These are phyloP conservation scores for Ordospora colligata DNA, from an alignment of 371 early-diverging fungal genomes.

Conservation along the genomic window DNA sequence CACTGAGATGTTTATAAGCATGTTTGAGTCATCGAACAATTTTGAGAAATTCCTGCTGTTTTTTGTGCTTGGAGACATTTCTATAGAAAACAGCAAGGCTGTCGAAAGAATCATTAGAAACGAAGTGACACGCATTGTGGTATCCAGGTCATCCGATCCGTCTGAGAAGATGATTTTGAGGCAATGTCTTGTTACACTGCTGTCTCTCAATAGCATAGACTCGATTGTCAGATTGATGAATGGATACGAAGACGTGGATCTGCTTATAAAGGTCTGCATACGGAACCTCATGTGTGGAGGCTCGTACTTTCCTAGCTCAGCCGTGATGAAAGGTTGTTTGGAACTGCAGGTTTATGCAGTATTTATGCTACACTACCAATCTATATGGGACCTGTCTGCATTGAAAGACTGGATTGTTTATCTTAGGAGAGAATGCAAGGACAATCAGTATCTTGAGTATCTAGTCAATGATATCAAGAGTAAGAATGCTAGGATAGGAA, in stretches of 20 bases:
- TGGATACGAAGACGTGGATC: constrained; percentile 36
- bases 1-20: constrained; percentile 26
- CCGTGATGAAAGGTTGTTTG: not conserved
- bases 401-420: constrained; percentile 11
- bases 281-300: constrained; percentile 43
- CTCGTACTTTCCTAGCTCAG: constrained; percentile 28
- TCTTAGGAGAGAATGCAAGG: constrained; percentile 21
- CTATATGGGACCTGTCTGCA: constrained; percentile 33
- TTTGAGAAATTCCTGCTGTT: constrained; percentile 52
- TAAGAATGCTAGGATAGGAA: constrained; percentile 5
- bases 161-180: constrained; percentile 36
- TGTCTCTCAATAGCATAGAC: constrained; percentile 46
- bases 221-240: constrained; percentile 37
- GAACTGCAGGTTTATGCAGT: constrained; percentile 26
- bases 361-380: constrained; percentile 24
- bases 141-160: not conserved
- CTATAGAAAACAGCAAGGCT: not conserved
- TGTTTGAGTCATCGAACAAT: constrained; percentile 14
- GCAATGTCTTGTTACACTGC: constrained; percentile 34
- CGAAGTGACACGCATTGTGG: constrained; percentile 13
- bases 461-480: constrained; percentile 15
- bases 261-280: constrained; percentile 36
- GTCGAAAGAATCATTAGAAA: constrained; percentile 45
- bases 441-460: constrained; percentile 20
- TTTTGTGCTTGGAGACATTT: constrained; percentile 31